Percentiles rank a stretch among this genome's conserved stretches.
Conservation (phyloP, 2,329 filamentous ascomycete species). For the Camptophora hylomeconis region DNA sequence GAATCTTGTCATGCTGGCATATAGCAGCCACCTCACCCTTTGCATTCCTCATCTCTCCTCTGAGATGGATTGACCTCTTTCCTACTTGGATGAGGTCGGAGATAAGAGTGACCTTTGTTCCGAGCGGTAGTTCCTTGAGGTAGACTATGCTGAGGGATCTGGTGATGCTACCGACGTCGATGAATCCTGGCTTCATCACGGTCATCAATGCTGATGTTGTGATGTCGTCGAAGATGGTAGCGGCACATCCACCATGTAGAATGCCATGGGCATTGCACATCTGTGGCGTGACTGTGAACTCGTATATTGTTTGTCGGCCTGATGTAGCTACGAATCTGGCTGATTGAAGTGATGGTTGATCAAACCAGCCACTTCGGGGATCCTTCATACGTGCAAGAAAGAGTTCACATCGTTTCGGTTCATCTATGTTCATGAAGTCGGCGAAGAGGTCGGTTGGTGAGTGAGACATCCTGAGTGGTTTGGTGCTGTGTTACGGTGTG, state of each 20-base stretch:
- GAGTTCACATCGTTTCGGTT: too few species aligned
- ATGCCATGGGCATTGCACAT: conserved; percentile 11
- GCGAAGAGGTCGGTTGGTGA: too few species aligned
- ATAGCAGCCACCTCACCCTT: too few species aligned
- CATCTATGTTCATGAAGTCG: too few species aligned
- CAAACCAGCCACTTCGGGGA: too few species aligned
- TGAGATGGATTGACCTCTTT: conserved; percentile 10
- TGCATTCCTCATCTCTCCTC: conserved; percentile 9
- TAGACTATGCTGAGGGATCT: conserved; percentile 14
- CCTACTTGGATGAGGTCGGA: conserved; percentile 11
- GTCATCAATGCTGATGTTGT: conserved; percentile 48
- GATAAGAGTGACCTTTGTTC: conserved; percentile 7
- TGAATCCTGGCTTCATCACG: conserved; percentile 46
- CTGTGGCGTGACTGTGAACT: conserved; percentile 1
- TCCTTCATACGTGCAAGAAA: too few species aligned
- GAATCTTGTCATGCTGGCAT: too few species aligned
- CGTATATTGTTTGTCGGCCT: conserved; percentile 1
- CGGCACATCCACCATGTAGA: conserved; percentile 32
- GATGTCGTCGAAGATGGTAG: conserved; percentile 55
- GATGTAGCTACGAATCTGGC: conserved; percentile 1
- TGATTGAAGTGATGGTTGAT: too few species aligned
- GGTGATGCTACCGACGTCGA: conserved; percentile 34
- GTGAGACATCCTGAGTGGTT: too few species aligned
- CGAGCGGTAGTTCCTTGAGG: conserved; percentile 10
- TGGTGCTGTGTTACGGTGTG: too few species aligned